Conservation (phyloP, 169 alveolate genomes). For the Cryptosporidium tyzzeri region DNA sequence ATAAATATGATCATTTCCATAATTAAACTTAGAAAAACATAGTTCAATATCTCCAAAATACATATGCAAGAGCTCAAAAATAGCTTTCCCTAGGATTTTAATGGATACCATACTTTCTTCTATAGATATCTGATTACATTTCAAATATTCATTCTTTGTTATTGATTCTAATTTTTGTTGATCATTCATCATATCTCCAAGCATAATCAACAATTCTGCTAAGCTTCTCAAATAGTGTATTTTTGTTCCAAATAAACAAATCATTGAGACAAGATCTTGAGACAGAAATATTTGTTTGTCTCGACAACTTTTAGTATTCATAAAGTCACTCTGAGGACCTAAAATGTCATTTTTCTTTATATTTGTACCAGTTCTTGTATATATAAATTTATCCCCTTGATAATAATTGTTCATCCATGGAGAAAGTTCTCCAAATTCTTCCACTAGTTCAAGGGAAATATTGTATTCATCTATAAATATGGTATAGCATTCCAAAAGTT, state of each 20-base stretch:
- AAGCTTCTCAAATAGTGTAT: conserved; percentile 40
- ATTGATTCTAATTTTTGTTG: neutral
- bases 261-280: conserved; percentile 1
- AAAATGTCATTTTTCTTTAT: neutral
- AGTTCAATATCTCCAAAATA: conserved; percentile 9
- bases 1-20: neutral
- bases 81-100: neutral
- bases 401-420: conserved; percentile 61
- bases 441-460: conserved; percentile 5
- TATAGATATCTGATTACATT: neutral
- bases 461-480: neutral
- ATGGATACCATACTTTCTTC: conserved; percentile 11
- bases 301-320: too few species aligned
- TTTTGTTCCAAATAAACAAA: conserved; percentile 46
- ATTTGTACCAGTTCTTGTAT: neutral
- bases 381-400: conserved; percentile 30
- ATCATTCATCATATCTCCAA: conserved; percentile 1
- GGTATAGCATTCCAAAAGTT: conserved; percentile 5
- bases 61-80: conserved; percentile 4
- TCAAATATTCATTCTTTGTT: neutral
- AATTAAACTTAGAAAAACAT: neutral
- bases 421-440: conserved; percentile 24
- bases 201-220: neutral
- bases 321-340: neutral
- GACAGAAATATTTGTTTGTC: conserved; percentile 23